Base-by-base conservation (phyloP, 2,329 filamentous ascomycete species). In the Pestalotiopsis sp. region DNA sequence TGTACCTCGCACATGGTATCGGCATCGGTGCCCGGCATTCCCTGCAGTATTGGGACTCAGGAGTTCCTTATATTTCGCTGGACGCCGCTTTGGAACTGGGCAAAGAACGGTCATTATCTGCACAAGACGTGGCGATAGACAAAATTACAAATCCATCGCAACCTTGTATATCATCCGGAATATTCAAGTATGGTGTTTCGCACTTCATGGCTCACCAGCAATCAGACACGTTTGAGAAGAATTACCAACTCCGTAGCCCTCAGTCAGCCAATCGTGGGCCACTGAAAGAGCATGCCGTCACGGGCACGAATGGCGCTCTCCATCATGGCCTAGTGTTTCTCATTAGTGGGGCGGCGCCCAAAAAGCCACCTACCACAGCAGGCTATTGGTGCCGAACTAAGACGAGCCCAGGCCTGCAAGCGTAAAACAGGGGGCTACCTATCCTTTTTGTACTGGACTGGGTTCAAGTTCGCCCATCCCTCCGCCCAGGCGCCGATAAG, bases 301-400 rank as follows among this genome's bases (percentile, higher is more conserved):
- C 44, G 30, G 30, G 30, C 30, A 30, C 30, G 30, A 30, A 30
- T 52, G 17, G 44, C 44, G 44, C 44, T 52, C 44, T 52, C 44
- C 44, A n/a, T 52, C 17, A 52, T 52, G 17, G 20, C 20, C 44
- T 52, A 52, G 56, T 59, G 56, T 40, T 64, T 64, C 39, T 64
- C 22, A 52, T 40, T 64, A 64, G 61, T 52, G 61, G 60, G 61
- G n/a, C 24, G 9, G 13, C 35, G n/a, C 38, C 14, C 7, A 64
- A 64, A 64, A 64, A 48, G 40, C 61, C 62, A 65, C 62, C 62
- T 65, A 38, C 44, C 44, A 56, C 40, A 56, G 35, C 39, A 17
- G 48, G 62, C 26, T 52, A 48, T 26, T 64, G n/a, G 39, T 44
- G n/a, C 61, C n/a, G 61, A 60, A 35, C 58, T 60, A 60, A 35